Percentiles rank a stretch among this genome's conserved stretches.
Conservation (phyloP, 129 eudicot genomes). For the Chrysanthemum makinoi region DNA sequence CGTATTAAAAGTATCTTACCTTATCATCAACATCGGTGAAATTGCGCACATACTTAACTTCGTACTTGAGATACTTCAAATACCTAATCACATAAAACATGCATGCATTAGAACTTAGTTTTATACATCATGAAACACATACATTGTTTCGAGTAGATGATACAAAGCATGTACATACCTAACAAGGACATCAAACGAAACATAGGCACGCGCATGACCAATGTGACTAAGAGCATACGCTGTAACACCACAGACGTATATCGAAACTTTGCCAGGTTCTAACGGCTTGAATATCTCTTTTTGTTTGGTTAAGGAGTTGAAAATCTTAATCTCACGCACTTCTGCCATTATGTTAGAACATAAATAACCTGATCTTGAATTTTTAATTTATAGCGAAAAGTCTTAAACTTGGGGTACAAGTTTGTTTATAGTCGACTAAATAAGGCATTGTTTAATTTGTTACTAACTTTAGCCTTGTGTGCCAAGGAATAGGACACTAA, state of each 20-base stretch:
- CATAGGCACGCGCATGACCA: conserved; percentile 72
- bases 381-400: no score
- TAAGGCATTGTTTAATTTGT: no score
- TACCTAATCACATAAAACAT: conserved; percentile 42
- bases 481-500: no score
- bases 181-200: conserved; percentile 63
- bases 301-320: conserved; percentile 48
- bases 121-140: not conserved
- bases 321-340: conserved; percentile 31
- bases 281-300: conserved; percentile 50
- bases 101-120: not conserved
- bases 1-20: conserved; percentile 38
- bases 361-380: no score
- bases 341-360: no score
- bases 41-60: conserved; percentile 74
- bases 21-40: conserved; percentile 94
- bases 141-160: not conserved
- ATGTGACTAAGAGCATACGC: conserved; percentile 59
- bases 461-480: no score
- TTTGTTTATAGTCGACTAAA: no score
- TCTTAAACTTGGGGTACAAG: no score
- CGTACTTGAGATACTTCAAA: conserved; percentile 69
- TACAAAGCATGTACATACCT: conserved; percentile 30
- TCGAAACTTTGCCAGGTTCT: conserved; percentile 48
- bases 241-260: conserved; percentile 66